A percentile compares a stretch with the other conserved stretches of the same genome.
These are phyloP conservation scores for Epichloe hybrida DNA, from an alignment of 2,329 filamentous ascomycete genomes.

Conservation along the genomic window DNA sequence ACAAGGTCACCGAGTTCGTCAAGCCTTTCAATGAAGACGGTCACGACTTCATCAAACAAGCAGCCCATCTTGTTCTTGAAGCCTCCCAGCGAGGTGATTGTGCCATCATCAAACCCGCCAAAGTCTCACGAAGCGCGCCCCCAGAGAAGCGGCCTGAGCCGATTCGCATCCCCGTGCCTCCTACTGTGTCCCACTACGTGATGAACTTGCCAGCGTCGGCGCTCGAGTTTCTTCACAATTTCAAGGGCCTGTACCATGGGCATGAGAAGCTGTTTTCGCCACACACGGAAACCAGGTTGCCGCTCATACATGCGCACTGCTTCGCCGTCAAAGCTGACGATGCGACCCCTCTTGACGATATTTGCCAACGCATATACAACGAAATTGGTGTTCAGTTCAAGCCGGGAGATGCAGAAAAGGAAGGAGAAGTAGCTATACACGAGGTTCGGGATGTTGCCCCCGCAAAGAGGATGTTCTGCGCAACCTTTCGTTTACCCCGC, in stretches of 20 bases:
- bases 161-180: slow-evolving; percentile 44
- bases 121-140: slow-evolving; percentile 24
- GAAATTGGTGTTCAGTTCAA: slow-evolving; percentile 27
- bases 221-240: slow-evolving; percentile 59
- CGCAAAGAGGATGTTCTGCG: slow-evolving; percentile 94
- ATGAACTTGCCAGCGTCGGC: slow-evolving; percentile 95
- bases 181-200: slow-evolving; percentile 79
- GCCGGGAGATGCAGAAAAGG: slow-evolving; percentile 31
- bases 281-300: slow-evolving; percentile 46
- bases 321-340: slow-evolving; percentile 75
- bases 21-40: slow-evolving; percentile 73
- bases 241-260: slow-evolving; percentile 63
- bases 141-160: slow-evolving; percentile 22
- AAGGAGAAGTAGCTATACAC: slow-evolving; percentile 41
- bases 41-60: slow-evolving; percentile 60
- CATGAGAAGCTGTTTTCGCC: slow-evolving; percentile 52
- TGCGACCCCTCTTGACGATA: slow-evolving; percentile 46
- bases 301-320: slow-evolving; percentile 86
- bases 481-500: slow-evolving; percentile 71
- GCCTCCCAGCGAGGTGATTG: slow-evolving; percentile 38
- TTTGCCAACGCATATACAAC: slow-evolving; percentile 26
- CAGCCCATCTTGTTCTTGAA: slow-evolving; percentile 46
- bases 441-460: slow-evolving; percentile 82
- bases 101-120: slow-evolving; percentile 34
- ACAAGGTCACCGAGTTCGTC: slow-evolving; percentile 67